Conservation (phyloP, 164 flowering plant species). For the Warburgia ugandensis region DNA sequence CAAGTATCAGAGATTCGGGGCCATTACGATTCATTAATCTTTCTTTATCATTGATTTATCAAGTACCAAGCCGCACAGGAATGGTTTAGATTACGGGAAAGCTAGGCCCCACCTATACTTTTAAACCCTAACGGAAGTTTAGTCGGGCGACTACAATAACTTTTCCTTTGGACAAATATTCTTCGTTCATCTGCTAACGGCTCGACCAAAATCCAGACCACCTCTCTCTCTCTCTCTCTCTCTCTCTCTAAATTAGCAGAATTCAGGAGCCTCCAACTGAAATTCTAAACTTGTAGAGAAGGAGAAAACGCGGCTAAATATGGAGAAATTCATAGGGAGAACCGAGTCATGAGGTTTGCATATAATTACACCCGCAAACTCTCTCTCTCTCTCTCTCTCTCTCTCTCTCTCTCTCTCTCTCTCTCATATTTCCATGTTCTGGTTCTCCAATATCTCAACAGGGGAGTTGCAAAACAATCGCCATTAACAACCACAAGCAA, state of each 20-base stretch:
- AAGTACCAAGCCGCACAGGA: too few species aligned
- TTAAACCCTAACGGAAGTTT: too few species aligned
- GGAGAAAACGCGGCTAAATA: constrained; percentile 1
- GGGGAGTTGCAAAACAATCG: constrained; percentile 2
- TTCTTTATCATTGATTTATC: too few species aligned
- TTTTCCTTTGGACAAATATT: too few species aligned
- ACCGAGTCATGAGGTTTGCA: constrained; percentile 6
- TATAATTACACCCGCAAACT: not conserved
- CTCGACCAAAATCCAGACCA: not conserved
- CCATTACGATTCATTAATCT: too few species aligned
- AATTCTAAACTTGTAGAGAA: not conserved
- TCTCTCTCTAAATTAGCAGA: not conserved
- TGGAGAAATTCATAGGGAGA: not conserved
- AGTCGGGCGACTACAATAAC: too few species aligned
- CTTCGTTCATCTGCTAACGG: too few species aligned
- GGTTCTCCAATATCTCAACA: not conserved
- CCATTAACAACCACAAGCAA: not conserved
- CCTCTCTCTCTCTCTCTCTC: not conserved
- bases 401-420: not conserved
- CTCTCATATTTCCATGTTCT: not conserved
- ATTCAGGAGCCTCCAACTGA: not conserved
- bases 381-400: not conserved
- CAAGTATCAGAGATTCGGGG: too few species aligned
- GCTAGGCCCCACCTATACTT: too few species aligned
- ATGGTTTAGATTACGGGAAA: too few species aligned